A percentile compares a stretch with the other conserved stretches of the same genome.
Conservation (phyloP, 2,329 filamentous ascomycete species). For the Cylindrodendrum hubeiense region DNA sequence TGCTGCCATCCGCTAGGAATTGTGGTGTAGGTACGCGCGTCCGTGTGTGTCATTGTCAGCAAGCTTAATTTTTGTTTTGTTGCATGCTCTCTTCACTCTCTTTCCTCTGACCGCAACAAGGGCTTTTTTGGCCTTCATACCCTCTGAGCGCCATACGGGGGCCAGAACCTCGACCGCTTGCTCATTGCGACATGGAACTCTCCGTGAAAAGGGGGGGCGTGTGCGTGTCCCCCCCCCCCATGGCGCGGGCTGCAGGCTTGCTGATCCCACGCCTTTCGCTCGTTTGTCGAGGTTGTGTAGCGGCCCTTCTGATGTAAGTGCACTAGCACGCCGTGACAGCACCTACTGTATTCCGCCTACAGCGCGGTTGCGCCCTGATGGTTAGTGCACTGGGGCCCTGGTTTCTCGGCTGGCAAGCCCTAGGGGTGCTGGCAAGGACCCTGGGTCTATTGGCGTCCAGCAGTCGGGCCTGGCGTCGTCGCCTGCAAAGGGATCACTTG, state of each 20-base stretch:
- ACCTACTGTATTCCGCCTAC: background rate
- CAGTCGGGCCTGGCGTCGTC: conserved; percentile 3
- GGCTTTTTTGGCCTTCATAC: background rate
- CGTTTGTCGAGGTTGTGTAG: background rate
- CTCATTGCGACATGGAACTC: conserved; percentile 1
- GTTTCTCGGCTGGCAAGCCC: conserved; percentile 1
- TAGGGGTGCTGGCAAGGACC: conserved; percentile 6
- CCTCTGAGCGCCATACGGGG: too few species aligned
- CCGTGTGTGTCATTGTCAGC: background rate
- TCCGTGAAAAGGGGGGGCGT: conserved; percentile 2
- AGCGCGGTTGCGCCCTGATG: background rate
- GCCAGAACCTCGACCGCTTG: background rate
- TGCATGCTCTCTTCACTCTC: background rate
- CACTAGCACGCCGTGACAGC: background rate
- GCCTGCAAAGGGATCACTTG: background rate
- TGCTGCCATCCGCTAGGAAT: background rate
- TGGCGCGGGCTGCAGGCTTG: background rate
- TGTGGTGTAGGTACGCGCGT: conserved; percentile 1
- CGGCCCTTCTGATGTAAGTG: background rate
- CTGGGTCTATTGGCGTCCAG: conserved; percentile 9
- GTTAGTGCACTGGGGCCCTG: background rate
- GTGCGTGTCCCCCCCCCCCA: background rate
- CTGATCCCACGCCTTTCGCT: background rate
- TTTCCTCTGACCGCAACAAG: background rate
- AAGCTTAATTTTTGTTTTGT: background rate